Evolutionary conservation across 768 basidiomycete genomes (phyloP), one percentile per base, ranked within the genome.

Genomic region (Serpula lacrymans): DNA sequence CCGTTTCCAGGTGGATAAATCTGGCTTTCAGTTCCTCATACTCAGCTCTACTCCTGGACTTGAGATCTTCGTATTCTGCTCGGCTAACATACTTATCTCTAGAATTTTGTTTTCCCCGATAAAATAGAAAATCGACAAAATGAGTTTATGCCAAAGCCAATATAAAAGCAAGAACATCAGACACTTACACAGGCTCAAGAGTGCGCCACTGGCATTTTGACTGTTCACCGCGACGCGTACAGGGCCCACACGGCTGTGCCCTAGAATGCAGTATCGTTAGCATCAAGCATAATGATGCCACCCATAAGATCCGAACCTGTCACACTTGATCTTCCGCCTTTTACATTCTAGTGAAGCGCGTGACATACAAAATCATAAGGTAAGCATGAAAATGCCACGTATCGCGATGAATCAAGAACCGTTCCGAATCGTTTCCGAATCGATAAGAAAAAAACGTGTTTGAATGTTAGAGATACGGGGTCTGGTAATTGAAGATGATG

Each of bases 291-390:
- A 10, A 24, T 6, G 39, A 37, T 9, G 40, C 33, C 22, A 39
- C 14, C n/a, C 13, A 56, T 39, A 47, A 41, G 45, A 25, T 34
- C 49, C 69, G 54, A 57, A 84, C 84, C 84, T 84, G 68, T 91
- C 87, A 61, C 88, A 91, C 58, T 84, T 86, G 62, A 90, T 90
- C 71, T 91, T 90, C 30, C 88, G 75, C 52, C 88, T 68, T 61
- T 90, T 90, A 61, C 88, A 90, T 60, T 89, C 88, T 88, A 55
- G 34, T 40, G 29, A 38, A 38, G 30, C 43, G 43, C 30, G 47
- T 45, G 43, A 41, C 34, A 38, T 27, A 26, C 46, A 34, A 34
- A 29, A 39, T 36, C 39, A 50, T 17, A 45, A 39, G 39, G 22
- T 41, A 8, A 36, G 39, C 39, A 40, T 37, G 32, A 30, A 29